Evolutionary conservation across 2,329 filamentous ascomycete species (phyloP).

Genomic region (Ophiocordyceps robertsii): DNA sequence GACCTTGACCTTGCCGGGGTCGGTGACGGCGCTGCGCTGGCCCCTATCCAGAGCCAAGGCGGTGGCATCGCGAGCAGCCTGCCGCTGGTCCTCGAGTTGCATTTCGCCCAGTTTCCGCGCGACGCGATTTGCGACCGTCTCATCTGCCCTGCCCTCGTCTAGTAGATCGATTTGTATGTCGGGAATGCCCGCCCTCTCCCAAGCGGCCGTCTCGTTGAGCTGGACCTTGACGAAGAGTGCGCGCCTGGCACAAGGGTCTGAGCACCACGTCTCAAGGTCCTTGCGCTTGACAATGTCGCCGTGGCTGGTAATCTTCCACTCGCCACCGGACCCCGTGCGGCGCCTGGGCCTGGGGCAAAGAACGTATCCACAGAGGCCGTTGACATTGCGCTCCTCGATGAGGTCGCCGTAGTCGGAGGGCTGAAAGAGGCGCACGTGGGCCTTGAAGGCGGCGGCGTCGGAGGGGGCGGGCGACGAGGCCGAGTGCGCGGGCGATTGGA

Average conservation of each 20-base stretch:
- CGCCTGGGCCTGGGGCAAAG: constrained; percentile 58
- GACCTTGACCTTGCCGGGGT: constrained; percentile 27
- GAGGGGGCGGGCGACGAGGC: constrained; percentile 36
- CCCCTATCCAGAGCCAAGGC: constrained; percentile 39
- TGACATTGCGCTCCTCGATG: constrained; percentile 77
- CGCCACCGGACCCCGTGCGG: constrained; percentile 40
- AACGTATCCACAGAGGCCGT: constrained; percentile 68
- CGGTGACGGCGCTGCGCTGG: constrained; percentile 9
- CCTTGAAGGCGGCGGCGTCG: constrained; percentile 54
- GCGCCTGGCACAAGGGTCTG: constrained; percentile 59
- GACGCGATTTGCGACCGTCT: constrained; percentile 27
- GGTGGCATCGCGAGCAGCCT: constrained; percentile 22
- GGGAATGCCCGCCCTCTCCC: constrained; percentile 55
- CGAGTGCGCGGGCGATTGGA: constrained; percentile 15
- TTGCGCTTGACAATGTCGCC: constrained; percentile 51
- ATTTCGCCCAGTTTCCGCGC: constrained; percentile 25
- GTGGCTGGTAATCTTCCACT: constrained; percentile 51
- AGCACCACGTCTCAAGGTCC: constrained; percentile 80
- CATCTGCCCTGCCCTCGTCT: constrained; percentile 42
- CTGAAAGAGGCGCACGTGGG: constrained; percentile 60
- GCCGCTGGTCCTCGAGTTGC: constrained; percentile 29
- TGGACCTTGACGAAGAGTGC: constrained; percentile 83
- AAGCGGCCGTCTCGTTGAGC: constrained; percentile 71
- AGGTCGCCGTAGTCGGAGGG: constrained; percentile 82
- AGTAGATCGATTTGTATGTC: constrained; percentile 47